Evolutionary conservation across 73 alveolate species (phyloP).

Genomic region (Effrenium voratum): DNA sequence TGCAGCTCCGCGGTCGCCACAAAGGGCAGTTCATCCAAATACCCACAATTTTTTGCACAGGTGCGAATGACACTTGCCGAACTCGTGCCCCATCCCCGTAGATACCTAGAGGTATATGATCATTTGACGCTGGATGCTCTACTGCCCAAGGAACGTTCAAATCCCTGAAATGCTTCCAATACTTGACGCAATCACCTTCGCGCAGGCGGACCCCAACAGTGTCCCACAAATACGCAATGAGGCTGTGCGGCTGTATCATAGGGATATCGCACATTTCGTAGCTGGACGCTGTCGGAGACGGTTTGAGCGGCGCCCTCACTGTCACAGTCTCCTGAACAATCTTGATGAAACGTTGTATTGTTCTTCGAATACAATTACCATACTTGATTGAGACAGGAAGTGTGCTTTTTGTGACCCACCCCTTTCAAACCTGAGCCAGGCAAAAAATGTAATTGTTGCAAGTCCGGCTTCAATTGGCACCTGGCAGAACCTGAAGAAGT

Average conservation of each 20-base stretch:
- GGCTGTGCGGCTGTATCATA: neutral
- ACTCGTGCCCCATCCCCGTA: neutral
- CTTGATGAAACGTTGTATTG: neutral
- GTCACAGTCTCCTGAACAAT: neutral
- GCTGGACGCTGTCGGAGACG: neutral
- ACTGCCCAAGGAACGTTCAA: neutral
- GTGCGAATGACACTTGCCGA: neutral
- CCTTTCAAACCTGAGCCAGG: neutral
- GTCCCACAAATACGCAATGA: neutral
- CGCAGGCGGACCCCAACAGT: neutral
- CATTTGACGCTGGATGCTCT: neutral
- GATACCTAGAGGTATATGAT: neutral
- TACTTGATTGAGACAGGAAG: neutral
- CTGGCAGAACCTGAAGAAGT: neutral
- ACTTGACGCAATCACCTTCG: neutral
- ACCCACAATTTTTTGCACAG: constrained; percentile 4
- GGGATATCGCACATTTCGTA: neutral
- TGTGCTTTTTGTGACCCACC: neutral
- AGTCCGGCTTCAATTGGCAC: neutral
- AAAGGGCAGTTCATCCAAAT: neutral
- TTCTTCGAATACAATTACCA: neutral
- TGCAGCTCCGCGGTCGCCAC: neutral
- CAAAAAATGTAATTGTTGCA: neutral
- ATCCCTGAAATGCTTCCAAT: neutral
- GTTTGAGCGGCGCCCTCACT: neutral